Evolutionary conservation across 1,284 basidiomycete genomes (phyloP).

Genomic region (Cutaneotrichosporon cutaneum): DNA sequence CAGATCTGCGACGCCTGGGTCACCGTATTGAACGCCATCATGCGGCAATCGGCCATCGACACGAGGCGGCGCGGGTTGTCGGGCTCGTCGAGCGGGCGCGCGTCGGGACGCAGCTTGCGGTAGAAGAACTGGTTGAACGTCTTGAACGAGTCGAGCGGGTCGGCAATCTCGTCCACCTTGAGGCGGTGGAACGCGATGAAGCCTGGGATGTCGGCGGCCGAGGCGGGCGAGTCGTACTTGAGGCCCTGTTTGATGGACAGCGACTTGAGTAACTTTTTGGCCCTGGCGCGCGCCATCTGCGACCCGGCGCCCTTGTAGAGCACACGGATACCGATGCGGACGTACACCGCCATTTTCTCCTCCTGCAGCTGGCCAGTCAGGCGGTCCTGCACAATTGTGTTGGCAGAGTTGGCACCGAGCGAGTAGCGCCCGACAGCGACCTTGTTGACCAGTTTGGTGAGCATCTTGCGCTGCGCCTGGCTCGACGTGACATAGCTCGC

Average conservation of each 20-base stretch:
- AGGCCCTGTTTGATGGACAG: conserved; percentile 90
- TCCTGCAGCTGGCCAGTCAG: conserved; percentile 88
- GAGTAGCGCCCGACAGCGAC: conserved; percentile 81
- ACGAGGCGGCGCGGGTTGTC: conserved; percentile 75
- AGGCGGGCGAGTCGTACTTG: conserved; percentile 86
- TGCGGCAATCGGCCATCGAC: conserved; percentile 86
- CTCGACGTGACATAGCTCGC: conserved; percentile 93
- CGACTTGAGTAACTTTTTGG: conserved; percentile 78
- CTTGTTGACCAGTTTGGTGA: conserved; percentile 82
- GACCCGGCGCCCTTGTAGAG: conserved; percentile 89
- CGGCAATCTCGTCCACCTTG: conserved; percentile 74
- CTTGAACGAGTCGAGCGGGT: conserved; percentile 81
- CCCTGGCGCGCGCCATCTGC: conserved; percentile 85
- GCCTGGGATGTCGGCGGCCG: conserved; percentile 74
- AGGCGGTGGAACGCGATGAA: conserved; percentile 92
- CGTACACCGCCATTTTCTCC: conserved; percentile 90
- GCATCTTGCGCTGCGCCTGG: conserved; percentile 96
- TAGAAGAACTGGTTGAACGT: conserved; percentile 88
- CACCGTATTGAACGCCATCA: conserved; percentile 88
- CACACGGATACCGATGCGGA: conserved; percentile 84
- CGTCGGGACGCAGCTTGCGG: conserved; percentile 79
- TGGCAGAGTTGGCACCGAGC: conserved; percentile 79
- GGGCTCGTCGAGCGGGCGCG: conserved; percentile 72
- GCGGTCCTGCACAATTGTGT: conserved; percentile 93
- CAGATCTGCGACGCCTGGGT: conserved; percentile 81